Evolutionary conservation across 2,329 filamentous ascomycete species (phyloP).

Genomic region (Trichophyton verrucosum): DNA sequence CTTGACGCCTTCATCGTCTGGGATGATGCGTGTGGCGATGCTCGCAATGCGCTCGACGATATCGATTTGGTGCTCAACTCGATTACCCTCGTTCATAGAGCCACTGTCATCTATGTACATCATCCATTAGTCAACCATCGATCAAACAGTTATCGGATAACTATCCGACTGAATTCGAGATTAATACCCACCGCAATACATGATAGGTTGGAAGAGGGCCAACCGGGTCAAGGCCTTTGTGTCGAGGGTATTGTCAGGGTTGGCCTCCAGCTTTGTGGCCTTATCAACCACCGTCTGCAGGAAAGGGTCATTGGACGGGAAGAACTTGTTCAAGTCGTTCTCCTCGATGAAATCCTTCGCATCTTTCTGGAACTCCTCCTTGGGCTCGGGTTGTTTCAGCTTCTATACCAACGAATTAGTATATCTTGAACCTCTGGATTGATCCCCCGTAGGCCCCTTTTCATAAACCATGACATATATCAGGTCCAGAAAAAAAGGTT

Average conservation of each 20-base stretch:
- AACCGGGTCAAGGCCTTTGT: not conserved
- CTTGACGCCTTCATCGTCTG: not conserved
- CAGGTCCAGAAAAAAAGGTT: not conserved
- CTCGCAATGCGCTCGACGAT: not conserved
- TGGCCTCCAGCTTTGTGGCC: not conserved
- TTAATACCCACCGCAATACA: not conserved
- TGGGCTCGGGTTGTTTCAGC: not conserved
- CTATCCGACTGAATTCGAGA: too few relatives aligned
- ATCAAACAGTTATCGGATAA: too few relatives aligned
- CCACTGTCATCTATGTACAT: not conserved
- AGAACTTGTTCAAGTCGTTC: not conserved
- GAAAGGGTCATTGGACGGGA: not conserved
- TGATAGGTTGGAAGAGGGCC: not conserved
- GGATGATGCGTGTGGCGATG: not conserved
- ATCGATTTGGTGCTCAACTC: not conserved
- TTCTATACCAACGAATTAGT: not conserved
- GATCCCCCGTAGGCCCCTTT: not conserved
- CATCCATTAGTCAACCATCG: too few relatives aligned
- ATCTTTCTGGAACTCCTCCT: not conserved
- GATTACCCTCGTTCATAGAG: not conserved
- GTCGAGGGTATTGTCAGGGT: not conserved
- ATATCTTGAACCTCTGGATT: not conserved
- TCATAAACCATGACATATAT: not conserved
- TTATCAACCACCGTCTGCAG: not conserved
- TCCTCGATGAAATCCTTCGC: not conserved